Base-by-base conservation (phyloP, 1,284 basidiomycete genomes). In the Marasmius oreades region DNA sequence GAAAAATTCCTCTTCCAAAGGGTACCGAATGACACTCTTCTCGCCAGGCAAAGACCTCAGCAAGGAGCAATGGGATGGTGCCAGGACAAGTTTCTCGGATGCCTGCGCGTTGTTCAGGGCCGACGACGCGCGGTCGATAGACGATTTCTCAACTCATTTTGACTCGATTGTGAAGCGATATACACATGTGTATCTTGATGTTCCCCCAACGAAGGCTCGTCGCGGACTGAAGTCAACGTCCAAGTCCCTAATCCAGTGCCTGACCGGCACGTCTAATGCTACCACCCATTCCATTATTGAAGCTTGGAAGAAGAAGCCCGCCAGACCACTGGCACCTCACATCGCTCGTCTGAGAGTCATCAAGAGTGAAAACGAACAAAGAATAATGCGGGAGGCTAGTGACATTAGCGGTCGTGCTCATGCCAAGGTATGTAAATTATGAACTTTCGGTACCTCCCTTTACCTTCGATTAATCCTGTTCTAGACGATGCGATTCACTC, bases 61-160 rank as follows among this genome's bases (percentile, higher is more conserved):
- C 28, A 88, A 90, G 63, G 93, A 95, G 67, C 85, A 91, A 61
- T 99, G 96, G 97, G 92, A 97, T 53, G 96, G 96, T 10, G 87
- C 94, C 60, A 83, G 82, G 59, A 87, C 88, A 28, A 78, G 83
- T 24, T 74, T 86, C 31, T 70, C 80, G 11, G 85, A 89, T 45
- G 83, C 84, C 0, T 73, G 80, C 47, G 63, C 69, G 8, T 73
- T 89, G 57, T 95, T 95, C 65, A 78, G 81, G 16, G 91, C 90
- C 7, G 92, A 95, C 65, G 83, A 90, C 56, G 87, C 86, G 11
- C 73, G 77, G 54, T 73, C 78, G 8, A 82, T 88, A 59, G 71
- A 81, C 37, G 66, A 70, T 8, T 84, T 90, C 55, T 70, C 80
- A 12, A 68, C 74, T 18, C 75, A 78, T 56, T 73, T 91, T 74